phyloP scores from a whole-genome alignment of 2,329 filamentous ascomycete species.

The Thielaviopsis ethacetica region DNA sequence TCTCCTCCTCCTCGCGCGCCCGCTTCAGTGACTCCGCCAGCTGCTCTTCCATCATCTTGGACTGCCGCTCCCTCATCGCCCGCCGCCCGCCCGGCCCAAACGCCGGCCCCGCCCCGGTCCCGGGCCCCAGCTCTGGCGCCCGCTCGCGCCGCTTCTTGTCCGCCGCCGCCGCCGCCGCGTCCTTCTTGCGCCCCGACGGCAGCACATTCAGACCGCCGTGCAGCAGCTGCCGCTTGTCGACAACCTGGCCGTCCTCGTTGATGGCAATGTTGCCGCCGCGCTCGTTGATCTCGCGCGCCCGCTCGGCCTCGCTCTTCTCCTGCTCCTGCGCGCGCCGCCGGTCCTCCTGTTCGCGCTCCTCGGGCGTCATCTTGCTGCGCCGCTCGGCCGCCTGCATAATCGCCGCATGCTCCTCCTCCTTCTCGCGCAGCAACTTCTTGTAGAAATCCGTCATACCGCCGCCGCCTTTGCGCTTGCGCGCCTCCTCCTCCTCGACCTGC shows the following conservation, averaged over 20 bases:
- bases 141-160: constrained; percentile 1
- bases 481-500: constrained; percentile 45
- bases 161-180: too few species aligned
- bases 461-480: constrained; percentile 41
- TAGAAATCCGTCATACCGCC: constrained; percentile 70
- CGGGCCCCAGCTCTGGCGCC: constrained; percentile 2
- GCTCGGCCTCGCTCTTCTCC: constrained; percentile 42
- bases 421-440: constrained; percentile 53
- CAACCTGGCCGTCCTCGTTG: constrained; percentile 70
- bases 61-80: constrained; percentile 59
- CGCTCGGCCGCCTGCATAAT: constrained; percentile 51
- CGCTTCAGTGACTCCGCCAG: constrained; percentile 58
- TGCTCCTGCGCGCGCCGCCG: constrained; percentile 16
- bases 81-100: constrained; percentile 23
- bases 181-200: constrained; percentile 16
- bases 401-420: constrained; percentile 53
- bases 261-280: constrained; percentile 45
- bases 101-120: constrained; percentile 23
- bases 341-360: constrained; percentile 18
- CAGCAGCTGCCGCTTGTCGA: constrained; percentile 70
- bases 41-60: constrained; percentile 63
- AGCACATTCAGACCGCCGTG: constrained; percentile 59
- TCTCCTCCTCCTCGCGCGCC: constrained; percentile 48
- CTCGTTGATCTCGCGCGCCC: constrained; percentile 51
- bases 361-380: constrained; percentile 26